These are phyloP conservation scores for Eucalyptus brandiana DNA, from an alignment of 345 rosid genomes.

Conservation along the genomic window DNA sequence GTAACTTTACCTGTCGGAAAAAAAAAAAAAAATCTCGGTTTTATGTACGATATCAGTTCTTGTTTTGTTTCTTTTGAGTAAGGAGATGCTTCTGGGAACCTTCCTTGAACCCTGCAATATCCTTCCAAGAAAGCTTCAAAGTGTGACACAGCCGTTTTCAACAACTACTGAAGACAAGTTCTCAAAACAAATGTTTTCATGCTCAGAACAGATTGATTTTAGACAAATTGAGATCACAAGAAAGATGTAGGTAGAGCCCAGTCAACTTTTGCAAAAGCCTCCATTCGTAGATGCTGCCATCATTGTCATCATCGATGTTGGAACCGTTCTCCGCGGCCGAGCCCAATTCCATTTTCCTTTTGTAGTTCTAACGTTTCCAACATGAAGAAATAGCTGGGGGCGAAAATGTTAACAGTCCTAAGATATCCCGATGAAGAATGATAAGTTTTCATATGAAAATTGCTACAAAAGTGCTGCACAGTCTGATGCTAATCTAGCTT, in stretches of 20 bases:
- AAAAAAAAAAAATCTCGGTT: too few relatives aligned
- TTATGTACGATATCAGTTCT: neutral
- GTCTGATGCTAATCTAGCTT: too few relatives aligned
- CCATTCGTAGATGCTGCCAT: neutral
- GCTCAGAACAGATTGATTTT: neutral
- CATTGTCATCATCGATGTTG: too few relatives aligned
- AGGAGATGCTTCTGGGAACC: neutral
- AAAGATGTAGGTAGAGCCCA: neutral
- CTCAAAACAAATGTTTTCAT: too few relatives aligned
- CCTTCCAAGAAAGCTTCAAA: neutral
- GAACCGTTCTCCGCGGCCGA: fast-evolving
- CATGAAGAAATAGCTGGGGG: neutral
- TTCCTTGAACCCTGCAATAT: neutral
- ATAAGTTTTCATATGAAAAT: too few relatives aligned
- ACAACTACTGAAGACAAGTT: neutral
- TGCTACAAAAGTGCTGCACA: too few relatives aligned
- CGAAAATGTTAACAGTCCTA: neutral
- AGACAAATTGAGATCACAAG: neutral
- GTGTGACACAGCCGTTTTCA: neutral
- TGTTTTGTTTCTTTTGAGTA: neutral
- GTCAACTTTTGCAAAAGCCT: neutral
- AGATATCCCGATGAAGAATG: neutral
- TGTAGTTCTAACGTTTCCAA: too few relatives aligned
- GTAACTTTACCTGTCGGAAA: neutral
- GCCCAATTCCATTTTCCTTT: fast-evolving